Conservation (phyloP, 495 filamentous ascomycete species). For the Hyaloscypha variabilis region DNA sequence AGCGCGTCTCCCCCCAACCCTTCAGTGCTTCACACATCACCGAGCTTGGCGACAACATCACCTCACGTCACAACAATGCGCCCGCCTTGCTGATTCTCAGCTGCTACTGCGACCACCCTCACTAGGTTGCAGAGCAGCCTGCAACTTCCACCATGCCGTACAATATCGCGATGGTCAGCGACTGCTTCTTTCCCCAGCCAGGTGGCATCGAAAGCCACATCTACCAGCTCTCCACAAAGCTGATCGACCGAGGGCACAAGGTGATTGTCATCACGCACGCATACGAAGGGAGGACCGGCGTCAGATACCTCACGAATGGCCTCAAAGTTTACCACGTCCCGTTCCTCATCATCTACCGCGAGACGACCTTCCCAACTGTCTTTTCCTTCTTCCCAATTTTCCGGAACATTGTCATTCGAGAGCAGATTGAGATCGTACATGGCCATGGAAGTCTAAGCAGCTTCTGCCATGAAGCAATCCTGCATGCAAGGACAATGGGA, state of each 20-base stretch:
- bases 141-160: slow-evolving; percentile 53
- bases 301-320: slow-evolving; percentile 97
- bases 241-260: slow-evolving; percentile 96
- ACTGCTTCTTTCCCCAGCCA: slow-evolving; percentile 98
- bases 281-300: slow-evolving; percentile 87
- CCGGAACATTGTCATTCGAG: slow-evolving; percentile 90
- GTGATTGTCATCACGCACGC: slow-evolving; percentile 97
- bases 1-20: not conserved
- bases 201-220: slow-evolving; percentile 98
- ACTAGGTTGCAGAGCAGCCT: not conserved
- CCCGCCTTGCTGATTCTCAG: not conserved
- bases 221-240: slow-evolving; percentile 93
- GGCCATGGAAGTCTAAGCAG: slow-evolving; percentile 91
- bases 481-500: slow-evolving; percentile 96
- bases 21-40: not conserved
- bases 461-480: slow-evolving; percentile 91
- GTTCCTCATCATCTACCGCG: slow-evolving; percentile 92
- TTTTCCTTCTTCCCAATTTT: slow-evolving; percentile 98
- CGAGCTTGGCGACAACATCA: not conserved
- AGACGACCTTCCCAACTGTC: slow-evolving; percentile 93
- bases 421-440: slow-evolving; percentile 95
- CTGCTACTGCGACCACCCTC: not conserved
- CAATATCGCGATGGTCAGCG: slow-evolving; percentile 87
- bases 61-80: not conserved
- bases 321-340: slow-evolving; percentile 98